Conservation (phyloP, 495 filamentous ascomycete species). For the Aspergillus mulundensis region DNA sequence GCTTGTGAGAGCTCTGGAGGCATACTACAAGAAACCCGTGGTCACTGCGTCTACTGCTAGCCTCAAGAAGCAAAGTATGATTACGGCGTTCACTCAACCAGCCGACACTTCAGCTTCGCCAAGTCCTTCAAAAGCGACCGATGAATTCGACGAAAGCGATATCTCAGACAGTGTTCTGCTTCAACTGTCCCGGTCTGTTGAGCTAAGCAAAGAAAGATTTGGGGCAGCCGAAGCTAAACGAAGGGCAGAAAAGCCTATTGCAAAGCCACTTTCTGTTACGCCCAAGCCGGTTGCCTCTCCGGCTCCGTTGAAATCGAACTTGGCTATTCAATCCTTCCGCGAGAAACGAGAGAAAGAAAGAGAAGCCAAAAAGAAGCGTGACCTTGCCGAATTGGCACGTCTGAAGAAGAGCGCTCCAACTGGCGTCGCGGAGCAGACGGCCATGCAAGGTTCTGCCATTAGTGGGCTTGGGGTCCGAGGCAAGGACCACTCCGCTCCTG, state of each 20-base stretch:
- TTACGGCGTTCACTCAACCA: constrained; percentile 59
- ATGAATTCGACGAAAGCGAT: constrained; percentile 41
- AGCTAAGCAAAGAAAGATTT: constrained; percentile 44
- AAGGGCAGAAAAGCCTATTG: constrained; percentile 29
- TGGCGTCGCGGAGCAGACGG: constrained; percentile 53
- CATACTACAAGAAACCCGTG: constrained; percentile 60
- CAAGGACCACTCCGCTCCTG: constrained; percentile 67
- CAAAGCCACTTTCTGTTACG: constrained; percentile 32
- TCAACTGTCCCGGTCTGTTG: constrained; percentile 45
- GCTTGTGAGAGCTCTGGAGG: constrained; percentile 71
- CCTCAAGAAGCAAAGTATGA: constrained; percentile 59
- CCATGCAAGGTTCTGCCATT: constrained; percentile 74
- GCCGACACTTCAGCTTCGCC: constrained; percentile 33
- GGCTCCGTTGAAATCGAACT: constrained; percentile 34
- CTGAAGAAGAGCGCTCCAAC: constrained; percentile 54
- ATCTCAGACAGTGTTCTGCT: constrained; percentile 41
- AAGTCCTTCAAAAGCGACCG: constrained; percentile 31
- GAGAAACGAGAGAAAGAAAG: constrained; percentile 68
- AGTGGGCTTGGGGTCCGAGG: constrained; percentile 71
- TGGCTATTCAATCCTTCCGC: constrained; percentile 50
- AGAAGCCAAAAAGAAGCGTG: constrained; percentile 68
- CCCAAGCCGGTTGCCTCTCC: constrained; percentile 25
- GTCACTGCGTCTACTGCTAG: constrained; percentile 42
- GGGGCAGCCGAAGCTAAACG: constrained; percentile 34
- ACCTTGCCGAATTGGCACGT: constrained; percentile 61